Evolutionary conservation across 2,329 filamentous ascomycete species (phyloP), one percentile per base, ranked within the genome.

Genomic region (Dactylellina sp.): DNA sequence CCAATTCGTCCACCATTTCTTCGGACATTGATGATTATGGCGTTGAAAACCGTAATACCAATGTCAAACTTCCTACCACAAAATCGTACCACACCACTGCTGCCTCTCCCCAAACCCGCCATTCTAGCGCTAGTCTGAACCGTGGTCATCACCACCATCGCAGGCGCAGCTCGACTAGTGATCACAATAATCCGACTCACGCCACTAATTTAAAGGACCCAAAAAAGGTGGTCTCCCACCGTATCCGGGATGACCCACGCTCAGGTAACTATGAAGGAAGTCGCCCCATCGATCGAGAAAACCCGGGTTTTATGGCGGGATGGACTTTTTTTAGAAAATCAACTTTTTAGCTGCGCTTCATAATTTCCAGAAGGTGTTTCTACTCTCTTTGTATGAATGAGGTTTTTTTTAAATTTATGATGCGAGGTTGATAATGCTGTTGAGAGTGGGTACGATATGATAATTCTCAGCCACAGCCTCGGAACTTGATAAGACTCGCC

Each of bases 271-370:
- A 24, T 14, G 9, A 50, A 24, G n/a, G 25, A 14, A 37, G 14
- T n/a, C 14, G n/a, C 5, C 12, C 16, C 9, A 11, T 35, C 28
- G 28, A 44, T 2, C 24, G 35, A 14, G 20, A 24, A 16, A 18
- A 20, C 7, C 11, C 46, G 11, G 25, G 53, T 1, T 65, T 60
- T 28, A 35, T 72, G 2, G 37, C 52, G 11, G 35, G 46, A n/a
- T 72, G 59, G 60, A 53, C 59, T 18, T 40, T 64, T 12, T 72
- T 72, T 18, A 55, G 32, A 14, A 72, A 72, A 20, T 7, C 60
- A 18, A 40, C 52, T 1, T 55, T 64, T 14, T 64, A 53, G 32
- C 32, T 1, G 14, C 40, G 20, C 32, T 11, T 5, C 9, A 32
- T 32, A 32, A 32, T 9, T 32, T 9, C 9, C 9, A 4, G 28